Conservation (phyloP, 495 filamentous ascomycete genomes). For the Lentithecium fluviatile region DNA sequence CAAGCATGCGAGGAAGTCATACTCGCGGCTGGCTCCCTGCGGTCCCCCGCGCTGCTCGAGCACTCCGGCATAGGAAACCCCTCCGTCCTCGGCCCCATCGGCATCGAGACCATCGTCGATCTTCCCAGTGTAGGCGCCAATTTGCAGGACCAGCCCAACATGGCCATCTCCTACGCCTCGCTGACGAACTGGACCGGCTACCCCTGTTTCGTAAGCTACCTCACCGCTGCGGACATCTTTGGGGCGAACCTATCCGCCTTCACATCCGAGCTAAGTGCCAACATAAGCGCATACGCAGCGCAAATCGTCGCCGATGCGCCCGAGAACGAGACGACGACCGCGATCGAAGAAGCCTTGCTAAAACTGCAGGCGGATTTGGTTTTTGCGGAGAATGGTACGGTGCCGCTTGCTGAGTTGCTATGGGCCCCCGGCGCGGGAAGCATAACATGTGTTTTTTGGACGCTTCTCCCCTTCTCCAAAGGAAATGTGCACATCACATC, state of each 20-base stretch:
- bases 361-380: conserved; percentile 21
- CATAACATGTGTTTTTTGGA: conserved; percentile 16
- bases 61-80: conserved; percentile 25
- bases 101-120: conserved; percentile 22
- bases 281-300: conserved; percentile 40
- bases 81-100: background rate
- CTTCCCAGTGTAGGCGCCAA: conserved; percentile 26
- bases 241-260: conserved; percentile 6
- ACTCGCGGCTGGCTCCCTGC: conserved; percentile 17
- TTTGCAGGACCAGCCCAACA: conserved; percentile 29
- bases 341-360: conserved; percentile 2
- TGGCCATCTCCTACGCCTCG: conserved; percentile 1
- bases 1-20: conserved; percentile 17
- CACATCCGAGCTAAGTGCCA: conserved; percentile 26
- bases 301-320: conserved; percentile 42
- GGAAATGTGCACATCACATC: conserved; percentile 19
- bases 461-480: conserved; percentile 22
- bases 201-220: conserved; percentile 16
- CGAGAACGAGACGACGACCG: conserved; percentile 43
- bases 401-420: conserved; percentile 22
- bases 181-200: conserved; percentile 20
- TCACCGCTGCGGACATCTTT: conserved; percentile 23
- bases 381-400: conserved; percentile 9
- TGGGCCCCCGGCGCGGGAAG: conserved; percentile 2
- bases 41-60: conserved; percentile 22